Base-by-base conservation (phyloP, 2,329 filamentous ascomycete species). In the Aspergillus awamori region DNA sequence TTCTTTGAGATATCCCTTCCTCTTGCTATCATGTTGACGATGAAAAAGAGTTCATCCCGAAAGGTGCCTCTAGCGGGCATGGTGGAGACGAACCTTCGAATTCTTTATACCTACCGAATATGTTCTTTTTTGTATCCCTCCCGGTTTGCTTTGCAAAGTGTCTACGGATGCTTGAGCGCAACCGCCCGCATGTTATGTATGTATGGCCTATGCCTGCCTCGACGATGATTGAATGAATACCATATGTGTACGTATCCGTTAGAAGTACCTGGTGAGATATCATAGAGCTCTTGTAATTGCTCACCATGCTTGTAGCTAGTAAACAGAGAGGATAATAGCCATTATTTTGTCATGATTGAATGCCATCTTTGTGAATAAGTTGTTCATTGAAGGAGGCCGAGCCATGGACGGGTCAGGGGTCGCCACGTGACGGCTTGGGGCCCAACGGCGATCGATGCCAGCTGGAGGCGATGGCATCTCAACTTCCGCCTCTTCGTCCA, bases 371-470 rank as follows among this genome's bases (percentile, higher is more conserved):
- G 33, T 36, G 33, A 36, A 36, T 36, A 36, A 36, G 33, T 36
- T 13, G 33, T n/a, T 43, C 8, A 11, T 13, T 7, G 22, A 30
- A 11, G 30, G 11, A 39, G 47, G 28, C 5, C 26, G 38, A 41
- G 20, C 11, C 17, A 59, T 52, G 26, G 24, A 48, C 41, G 49
- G 59, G 55, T 73, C 70, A 73, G 70, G 72, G 72, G 71, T 39
- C 64, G 55, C 63, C 72, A 74, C 72, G 72, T 74, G 72, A 74
- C 69, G 45, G 41, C 56, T 63, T 66, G 56, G 58, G 63, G 57
- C 65, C 62, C 65, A 64, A 65, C 52, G 17, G 63, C 60, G 63
- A 63, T 67, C 53, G 53, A 56, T 56, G 64, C 69, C 70, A 72
- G 65, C 64, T 72, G 64, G 70, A 67, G 53, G 65, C 63, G 53